Evolutionary conservation across 495 filamentous ascomycete species (phyloP), one percentile per base, ranked within the genome.

Genomic region (Chaetomidium leptoderma): DNA sequence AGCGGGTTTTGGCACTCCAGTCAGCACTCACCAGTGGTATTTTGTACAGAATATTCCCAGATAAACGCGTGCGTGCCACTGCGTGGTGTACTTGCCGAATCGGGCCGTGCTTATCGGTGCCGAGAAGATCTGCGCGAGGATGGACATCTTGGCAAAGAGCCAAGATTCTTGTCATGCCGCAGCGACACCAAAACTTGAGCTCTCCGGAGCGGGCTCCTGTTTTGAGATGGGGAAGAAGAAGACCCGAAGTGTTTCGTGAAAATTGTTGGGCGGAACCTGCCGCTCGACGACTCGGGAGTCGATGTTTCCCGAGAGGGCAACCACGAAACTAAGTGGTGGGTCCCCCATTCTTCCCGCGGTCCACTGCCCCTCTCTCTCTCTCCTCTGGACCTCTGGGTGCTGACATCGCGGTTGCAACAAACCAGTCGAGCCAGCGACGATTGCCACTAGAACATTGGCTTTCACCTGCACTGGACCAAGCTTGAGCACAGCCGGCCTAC

Each of bases 101-200:
- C 61, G 61, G 57, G 57, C 57, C 57, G 51, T 6, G 33, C 49
- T 52, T 23, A 14, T 23, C 40, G 60, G 56, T 60, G 61, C 61
- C 61, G 48, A 63, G 61, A 60, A n/a, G 61, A 63, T 63, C 61
- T 60, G 42, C 61, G 44, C 51, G 51, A 57, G 61, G 57, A 63
- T 60, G 50, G 29, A 21, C 57, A 30, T 29, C 61, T 63, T 63
- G 61, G 61, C 61, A 48, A 23, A 19, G 19, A 45, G 56, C 54
- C 54, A 58, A 58, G 55, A 61, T 53, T 11, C 19, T 51, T 16
- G 24, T 24, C 36, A 19, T 48, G 39, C 45, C 45, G 47, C 29
- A 9, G 45, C 58, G n/a, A 26, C 14, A 21, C 37, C 24, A 23
- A 29, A 16, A 21, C n/a, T 17, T 49, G 23, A n/a, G 4, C 13